Conservation (phyloP, 2,329 filamentous ascomycete species). For the Clonostachys solani region DNA sequence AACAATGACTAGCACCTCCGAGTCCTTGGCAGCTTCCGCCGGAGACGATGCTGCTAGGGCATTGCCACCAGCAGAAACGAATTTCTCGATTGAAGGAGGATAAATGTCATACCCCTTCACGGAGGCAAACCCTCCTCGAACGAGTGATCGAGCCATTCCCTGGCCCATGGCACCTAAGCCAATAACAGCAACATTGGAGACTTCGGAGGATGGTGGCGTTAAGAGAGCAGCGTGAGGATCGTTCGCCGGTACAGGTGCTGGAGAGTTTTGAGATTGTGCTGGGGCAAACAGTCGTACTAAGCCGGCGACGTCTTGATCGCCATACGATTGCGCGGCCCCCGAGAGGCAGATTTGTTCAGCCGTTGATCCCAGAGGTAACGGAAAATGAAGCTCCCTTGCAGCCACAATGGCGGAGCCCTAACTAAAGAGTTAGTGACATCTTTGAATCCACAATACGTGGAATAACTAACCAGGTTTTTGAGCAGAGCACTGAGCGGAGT, state of each 20-base stretch:
- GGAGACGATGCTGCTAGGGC: constrained; percentile 15
- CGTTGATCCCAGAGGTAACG: constrained; percentile 24
- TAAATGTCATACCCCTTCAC: constrained; percentile 27
- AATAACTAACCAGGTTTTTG: constrained; percentile 23
- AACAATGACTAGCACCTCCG: constrained; percentile 26
- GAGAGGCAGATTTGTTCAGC: constrained; percentile 24
- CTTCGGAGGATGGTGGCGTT: constrained; percentile 4
- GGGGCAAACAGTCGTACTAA: constrained; percentile 17
- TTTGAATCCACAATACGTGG: neutral
- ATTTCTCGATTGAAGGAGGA: constrained; percentile 17
- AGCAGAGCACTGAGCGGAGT: constrained; percentile 27
- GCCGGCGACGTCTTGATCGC: constrained; percentile 17
- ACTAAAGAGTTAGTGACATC: neutral
- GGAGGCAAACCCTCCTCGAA: constrained; percentile 18
- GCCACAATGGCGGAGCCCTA: neutral
- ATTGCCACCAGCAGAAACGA: constrained; percentile 14
- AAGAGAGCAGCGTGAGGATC: neutral
- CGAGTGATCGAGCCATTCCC: constrained; percentile 26
- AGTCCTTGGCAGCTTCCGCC: constrained; percentile 16
- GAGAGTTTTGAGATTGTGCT: constrained; percentile 6
- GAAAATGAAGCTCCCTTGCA: constrained; percentile 18
- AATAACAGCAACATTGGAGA: constrained; percentile 24
- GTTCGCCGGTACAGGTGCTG: constrained; percentile 2
- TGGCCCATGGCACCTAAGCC: constrained; percentile 31
- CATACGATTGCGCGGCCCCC: constrained; percentile 16